Percentiles rank a stretch among this genome's conserved stretches.
These are phyloP conservation scores for Chalaropsis thielavioides DNA, from an alignment of 2,329 filamentous ascomycete species.

Conservation along the genomic window DNA sequence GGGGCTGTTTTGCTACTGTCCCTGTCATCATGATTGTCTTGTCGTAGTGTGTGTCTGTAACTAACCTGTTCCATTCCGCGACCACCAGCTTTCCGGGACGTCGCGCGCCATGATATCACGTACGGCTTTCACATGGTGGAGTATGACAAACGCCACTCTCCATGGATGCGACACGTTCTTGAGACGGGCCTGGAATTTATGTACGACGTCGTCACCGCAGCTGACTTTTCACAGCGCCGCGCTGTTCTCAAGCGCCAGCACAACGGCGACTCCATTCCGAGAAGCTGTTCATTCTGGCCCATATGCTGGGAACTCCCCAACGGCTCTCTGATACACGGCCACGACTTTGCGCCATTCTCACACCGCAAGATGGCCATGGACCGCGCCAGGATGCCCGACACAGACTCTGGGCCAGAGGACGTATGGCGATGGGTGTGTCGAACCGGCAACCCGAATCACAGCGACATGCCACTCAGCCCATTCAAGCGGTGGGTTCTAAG, in stretches of 20 bases:
- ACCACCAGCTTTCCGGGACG: conserved; percentile 14
- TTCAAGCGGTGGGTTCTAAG: conserved; percentile 13
- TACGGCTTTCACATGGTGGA: conserved; percentile 14
- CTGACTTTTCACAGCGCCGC: not conserved
- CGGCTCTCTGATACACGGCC: conserved; percentile 5
- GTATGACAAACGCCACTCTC: conserved; percentile 14
- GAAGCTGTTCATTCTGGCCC: conserved; percentile 12
- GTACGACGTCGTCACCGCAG: conserved; percentile 5
- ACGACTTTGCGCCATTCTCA: conserved; percentile 15
- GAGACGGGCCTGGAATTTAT: conserved; percentile 15
- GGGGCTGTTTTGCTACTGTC: not conserved
- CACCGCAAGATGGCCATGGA: not conserved
- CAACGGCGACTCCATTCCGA: conserved; percentile 7
- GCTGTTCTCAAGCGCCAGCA: conserved; percentile 11
- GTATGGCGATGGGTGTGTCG: conserved; percentile 14
- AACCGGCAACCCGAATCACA: not conserved
- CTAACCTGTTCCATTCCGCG: conserved; percentile 2
- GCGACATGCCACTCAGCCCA: not conserved
- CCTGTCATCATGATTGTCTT: not conserved
- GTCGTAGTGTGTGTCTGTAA: not conserved
- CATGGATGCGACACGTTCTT: conserved; percentile 13
- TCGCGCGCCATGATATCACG: conserved; percentile 17
- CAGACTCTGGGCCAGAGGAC: conserved; percentile 8
- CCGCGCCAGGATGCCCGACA: not conserved
- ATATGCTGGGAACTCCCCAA: not conserved